Conservation (phyloP, 2,329 filamentous ascomycete species). For the Verticillium klebahnii region DNA sequence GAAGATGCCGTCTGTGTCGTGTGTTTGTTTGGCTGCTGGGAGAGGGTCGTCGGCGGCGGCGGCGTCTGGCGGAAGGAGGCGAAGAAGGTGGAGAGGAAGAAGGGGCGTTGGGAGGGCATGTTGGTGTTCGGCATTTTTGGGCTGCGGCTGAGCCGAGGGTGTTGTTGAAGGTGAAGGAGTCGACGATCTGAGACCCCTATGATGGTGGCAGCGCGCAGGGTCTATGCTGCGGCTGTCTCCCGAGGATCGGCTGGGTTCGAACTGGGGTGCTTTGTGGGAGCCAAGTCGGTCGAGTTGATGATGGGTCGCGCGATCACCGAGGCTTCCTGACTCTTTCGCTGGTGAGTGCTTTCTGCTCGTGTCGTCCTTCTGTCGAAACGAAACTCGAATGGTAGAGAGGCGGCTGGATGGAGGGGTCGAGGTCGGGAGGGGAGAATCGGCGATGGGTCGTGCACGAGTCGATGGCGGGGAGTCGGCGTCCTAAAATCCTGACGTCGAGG, state of each 20-base stretch:
- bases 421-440: background rate
- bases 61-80: slow-evolving; percentile 47
- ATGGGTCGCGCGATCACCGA: background rate
- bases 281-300: background rate
- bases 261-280: background rate
- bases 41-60: slow-evolving; percentile 19
- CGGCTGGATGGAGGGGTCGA: background rate
- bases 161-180: background rate
- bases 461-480: background rate
- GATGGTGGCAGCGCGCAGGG: background rate
- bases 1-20: slow-evolving; percentile 9
- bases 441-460: background rate
- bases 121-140: slow-evolving; percentile 4
- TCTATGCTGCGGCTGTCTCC: background rate
- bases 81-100: slow-evolving; percentile 53
- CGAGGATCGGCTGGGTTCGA: background rate
- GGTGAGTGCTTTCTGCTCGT: background rate
- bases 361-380: background rate
- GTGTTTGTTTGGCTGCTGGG: slow-evolving; percentile 14
- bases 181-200: background rate
- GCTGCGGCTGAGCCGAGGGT: background rate
- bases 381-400: too few relatives aligned
- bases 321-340: background rate
- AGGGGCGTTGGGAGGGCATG: slow-evolving; percentile 51
- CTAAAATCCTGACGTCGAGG: slow-evolving; percentile 4